These are phyloP conservation scores for Globisporangium echinulatum DNA, from an alignment of 352 stramenopile genomes.

Conservation along the genomic window DNA sequence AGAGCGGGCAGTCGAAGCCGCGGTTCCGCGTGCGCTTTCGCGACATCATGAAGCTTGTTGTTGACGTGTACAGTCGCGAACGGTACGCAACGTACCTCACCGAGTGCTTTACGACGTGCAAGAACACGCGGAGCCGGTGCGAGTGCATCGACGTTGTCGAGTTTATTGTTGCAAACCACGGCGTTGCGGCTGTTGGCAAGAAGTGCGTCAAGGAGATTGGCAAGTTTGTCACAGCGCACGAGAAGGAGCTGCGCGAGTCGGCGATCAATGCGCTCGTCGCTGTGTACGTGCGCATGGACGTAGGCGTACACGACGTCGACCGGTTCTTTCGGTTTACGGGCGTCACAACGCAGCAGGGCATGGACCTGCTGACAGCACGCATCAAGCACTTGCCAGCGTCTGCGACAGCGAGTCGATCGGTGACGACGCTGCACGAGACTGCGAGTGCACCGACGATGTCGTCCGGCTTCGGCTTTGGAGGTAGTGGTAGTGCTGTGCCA, in stretches of 20 bases:
- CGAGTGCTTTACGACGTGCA: conserved; percentile 80
- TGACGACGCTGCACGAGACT: conserved; percentile 22
- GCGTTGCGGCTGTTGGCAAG: conserved; percentile 60
- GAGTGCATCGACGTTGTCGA: conserved; percentile 82
- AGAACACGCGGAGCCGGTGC: conserved; percentile 84
- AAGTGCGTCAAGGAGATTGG: conserved; percentile 74
- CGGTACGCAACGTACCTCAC: conserved; percentile 69
- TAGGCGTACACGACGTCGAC: conserved; percentile 34
- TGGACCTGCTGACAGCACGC: conserved; percentile 66
- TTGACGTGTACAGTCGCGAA: conserved; percentile 72
- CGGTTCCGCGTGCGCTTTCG: conserved; percentile 79
- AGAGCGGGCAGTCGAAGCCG: conserved; percentile 80
- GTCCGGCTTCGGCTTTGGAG: conserved; percentile 1
- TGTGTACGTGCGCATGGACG: conserved; percentile 63
- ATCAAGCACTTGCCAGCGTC: conserved; percentile 64
- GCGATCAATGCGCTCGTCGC: conserved; percentile 62
- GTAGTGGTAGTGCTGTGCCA: conserved; percentile 2
- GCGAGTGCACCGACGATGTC: not conserved
- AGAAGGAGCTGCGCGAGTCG: conserved; percentile 81
- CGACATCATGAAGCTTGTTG: conserved; percentile 78
- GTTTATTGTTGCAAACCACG: conserved; percentile 59
- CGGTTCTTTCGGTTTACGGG: conserved; percentile 73
- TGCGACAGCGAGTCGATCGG: too few relatives aligned
- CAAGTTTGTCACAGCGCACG: conserved; percentile 69
- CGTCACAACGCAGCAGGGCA: conserved; percentile 72